Evolutionary conservation across 352 stramenopile species (phyloP).

Genomic region (Globisporangium nodosum): DNA sequence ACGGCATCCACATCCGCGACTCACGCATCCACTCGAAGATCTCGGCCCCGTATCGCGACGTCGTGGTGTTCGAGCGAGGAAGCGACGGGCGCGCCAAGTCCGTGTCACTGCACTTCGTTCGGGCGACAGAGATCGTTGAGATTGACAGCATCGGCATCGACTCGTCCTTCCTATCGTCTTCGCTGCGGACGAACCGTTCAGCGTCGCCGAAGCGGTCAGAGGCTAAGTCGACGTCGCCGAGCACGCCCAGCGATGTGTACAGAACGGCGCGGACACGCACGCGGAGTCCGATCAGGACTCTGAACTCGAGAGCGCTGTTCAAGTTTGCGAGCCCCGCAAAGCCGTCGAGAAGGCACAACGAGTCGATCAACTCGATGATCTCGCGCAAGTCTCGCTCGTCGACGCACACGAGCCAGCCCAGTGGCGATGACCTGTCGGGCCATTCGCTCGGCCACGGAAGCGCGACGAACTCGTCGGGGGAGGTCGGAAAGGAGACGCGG

Average conservation of each 20-base stretch:
- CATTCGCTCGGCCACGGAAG: not conserved
- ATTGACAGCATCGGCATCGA: constrained; percentile 38
- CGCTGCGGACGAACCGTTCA: constrained; percentile 1
- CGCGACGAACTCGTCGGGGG: constrained; percentile 1
- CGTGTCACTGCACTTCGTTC: constrained; percentile 56
- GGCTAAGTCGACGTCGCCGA: not conserved
- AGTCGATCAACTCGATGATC: constrained; percentile 8
- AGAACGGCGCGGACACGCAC: constrained; percentile 3
- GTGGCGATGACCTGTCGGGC: constrained; percentile 6
- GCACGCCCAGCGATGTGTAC: constrained; percentile 8
- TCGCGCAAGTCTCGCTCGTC: constrained; percentile 10
- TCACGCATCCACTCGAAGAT: constrained; percentile 52
- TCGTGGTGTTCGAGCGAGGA: constrained; percentile 60
- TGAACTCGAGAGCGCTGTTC: constrained; percentile 34
- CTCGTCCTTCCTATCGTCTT: constrained; percentile 23
- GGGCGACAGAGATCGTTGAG: constrained; percentile 38
- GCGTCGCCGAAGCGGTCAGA: constrained; percentile 2
- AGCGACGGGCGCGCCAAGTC: constrained; percentile 34
- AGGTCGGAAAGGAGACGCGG: constrained; percentile 25
- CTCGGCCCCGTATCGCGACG: constrained; percentile 59
- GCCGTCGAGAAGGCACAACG: constrained; percentile 4
- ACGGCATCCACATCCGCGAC: constrained; percentile 61
- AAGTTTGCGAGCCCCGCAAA: constrained; percentile 13
- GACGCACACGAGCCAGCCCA: constrained; percentile 6
- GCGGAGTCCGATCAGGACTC: constrained; percentile 20